Evolutionary conservation across 148 eudicot genomes (phyloP).

Genomic region (Agrostemma githago): DNA sequence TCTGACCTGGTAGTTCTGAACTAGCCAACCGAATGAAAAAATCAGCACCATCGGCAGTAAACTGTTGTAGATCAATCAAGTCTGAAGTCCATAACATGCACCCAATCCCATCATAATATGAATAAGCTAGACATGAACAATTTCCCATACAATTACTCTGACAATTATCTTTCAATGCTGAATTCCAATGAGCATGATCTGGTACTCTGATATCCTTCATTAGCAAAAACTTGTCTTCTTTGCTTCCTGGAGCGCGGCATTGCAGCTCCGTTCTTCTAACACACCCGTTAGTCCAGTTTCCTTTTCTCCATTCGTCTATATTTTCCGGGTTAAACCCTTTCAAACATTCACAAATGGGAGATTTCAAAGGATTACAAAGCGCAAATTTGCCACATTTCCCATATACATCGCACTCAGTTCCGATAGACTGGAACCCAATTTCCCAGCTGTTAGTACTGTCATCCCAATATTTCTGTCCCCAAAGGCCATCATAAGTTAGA

Average conservation of each 20-base stretch:
- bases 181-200: constrained; percentile 11
- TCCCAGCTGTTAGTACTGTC: neutral
- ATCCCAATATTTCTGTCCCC: constrained; percentile 14
- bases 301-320: constrained; percentile 34
- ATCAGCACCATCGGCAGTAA: constrained; percentile 27
- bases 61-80: constrained; percentile 37
- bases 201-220: constrained; percentile 34
- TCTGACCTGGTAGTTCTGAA: constrained; percentile 31
- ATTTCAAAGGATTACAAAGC: constrained; percentile 16
- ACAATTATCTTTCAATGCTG: neutral
- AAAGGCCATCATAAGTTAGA: constrained; percentile 17
- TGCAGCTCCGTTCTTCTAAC: constrained; percentile 30
- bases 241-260: constrained; percentile 22
- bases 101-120: constrained; percentile 30
- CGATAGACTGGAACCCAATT: neutral
- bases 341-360: constrained; percentile 30
- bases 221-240: constrained; percentile 34
- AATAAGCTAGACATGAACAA: constrained; percentile 45
- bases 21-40: constrained; percentile 35
- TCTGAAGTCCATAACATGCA: constrained; percentile 43
- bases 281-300: constrained; percentile 54
- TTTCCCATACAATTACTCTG: constrained; percentile 20
- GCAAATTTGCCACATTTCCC: constrained; percentile 34
- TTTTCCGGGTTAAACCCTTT: constrained; percentile 38
- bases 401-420: constrained; percentile 27